These are phyloP conservation scores for Ceratocystis cubensis DNA, from an alignment of 2,329 filamentous ascomycete genomes.

Conservation along the genomic window DNA sequence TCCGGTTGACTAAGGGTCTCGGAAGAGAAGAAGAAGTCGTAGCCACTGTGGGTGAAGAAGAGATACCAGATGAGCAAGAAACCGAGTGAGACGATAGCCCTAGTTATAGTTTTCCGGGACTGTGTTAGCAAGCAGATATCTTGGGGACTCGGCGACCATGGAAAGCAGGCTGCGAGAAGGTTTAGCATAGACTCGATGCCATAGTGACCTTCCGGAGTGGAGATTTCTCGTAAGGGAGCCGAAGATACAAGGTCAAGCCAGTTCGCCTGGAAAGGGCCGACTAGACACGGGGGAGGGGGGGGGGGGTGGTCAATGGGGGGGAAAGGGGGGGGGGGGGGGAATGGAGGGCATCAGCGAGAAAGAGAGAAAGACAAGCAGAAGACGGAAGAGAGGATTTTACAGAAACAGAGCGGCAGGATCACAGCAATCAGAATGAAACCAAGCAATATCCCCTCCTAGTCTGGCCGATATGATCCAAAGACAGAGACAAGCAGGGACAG, in stretches of 20 bases:
- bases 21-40: slow-evolving; percentile 15
- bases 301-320: too few relatives aligned
- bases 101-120: slow-evolving; percentile 19
- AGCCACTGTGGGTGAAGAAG: slow-evolving; percentile 16
- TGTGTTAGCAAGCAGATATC: slow-evolving; percentile 7
- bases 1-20: slow-evolving; percentile 16
- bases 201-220: not conserved
- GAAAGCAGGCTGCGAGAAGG: not conserved
- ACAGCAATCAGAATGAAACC: too few relatives aligned
- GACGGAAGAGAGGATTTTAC: not conserved
- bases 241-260: slow-evolving; percentile 13
- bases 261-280: slow-evolving; percentile 17
- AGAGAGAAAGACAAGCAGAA: not conserved
- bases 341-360: not conserved
- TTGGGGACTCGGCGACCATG: not conserved
- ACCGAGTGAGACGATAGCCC: slow-evolving; percentile 15
- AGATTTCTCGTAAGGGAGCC: not conserved
- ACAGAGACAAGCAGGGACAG: not conserved
- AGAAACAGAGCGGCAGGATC: too few relatives aligned
- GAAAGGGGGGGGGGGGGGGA: not conserved
- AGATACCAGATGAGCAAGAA: slow-evolving; percentile 13
- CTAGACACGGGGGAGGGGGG: slow-evolving; percentile 7
- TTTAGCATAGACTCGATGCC: not conserved
- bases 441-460: too few relatives aligned
- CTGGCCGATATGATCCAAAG: not conserved